Percentiles rank a stretch among this genome's conserved stretches.
phyloP scores from a whole-genome alignment of 192 early-diverging fungal genomes.

The Funneliformis mosseae region DNA sequence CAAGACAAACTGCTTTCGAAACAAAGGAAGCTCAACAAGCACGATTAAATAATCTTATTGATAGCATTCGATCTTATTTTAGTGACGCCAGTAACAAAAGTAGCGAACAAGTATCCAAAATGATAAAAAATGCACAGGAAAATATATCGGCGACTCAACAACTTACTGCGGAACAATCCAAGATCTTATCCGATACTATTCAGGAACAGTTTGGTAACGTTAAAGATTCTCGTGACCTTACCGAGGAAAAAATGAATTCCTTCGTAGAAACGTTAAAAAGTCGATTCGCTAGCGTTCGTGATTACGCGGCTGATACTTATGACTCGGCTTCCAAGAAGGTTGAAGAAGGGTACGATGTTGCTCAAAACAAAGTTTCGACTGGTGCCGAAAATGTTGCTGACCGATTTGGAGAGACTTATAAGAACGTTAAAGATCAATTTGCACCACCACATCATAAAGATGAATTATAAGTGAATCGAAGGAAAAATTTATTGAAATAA shows the following conservation, averaged over 20 bases:
- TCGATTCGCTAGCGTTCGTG: background rate
- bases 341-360: background rate
- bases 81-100: background rate
- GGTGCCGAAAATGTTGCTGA: background rate
- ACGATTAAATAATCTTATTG: slow-evolving; percentile 3
- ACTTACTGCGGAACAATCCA: slow-evolving; percentile 8
- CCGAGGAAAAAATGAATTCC: background rate
- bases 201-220: background rate
- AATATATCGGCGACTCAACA: background rate
- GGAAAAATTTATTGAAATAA: no score
- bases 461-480: background rate
- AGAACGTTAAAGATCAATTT: background rate
- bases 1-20: background rate
- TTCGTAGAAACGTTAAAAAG: background rate
- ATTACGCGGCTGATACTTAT: background rate
- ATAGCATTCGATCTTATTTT: background rate
- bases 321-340: background rate
- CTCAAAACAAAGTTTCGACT: background rate
- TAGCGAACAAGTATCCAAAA: background rate
- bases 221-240: slow-evolving; percentile 15
- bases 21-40: slow-evolving; percentile 12
- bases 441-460: background rate
- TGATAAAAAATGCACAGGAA: background rate
- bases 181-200: slow-evolving; percentile 3
- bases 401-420: background rate